These are phyloP conservation scores for Podospora tetraspora DNA, from an alignment of 495 filamentous ascomycete genomes.

Conservation along the genomic window DNA sequence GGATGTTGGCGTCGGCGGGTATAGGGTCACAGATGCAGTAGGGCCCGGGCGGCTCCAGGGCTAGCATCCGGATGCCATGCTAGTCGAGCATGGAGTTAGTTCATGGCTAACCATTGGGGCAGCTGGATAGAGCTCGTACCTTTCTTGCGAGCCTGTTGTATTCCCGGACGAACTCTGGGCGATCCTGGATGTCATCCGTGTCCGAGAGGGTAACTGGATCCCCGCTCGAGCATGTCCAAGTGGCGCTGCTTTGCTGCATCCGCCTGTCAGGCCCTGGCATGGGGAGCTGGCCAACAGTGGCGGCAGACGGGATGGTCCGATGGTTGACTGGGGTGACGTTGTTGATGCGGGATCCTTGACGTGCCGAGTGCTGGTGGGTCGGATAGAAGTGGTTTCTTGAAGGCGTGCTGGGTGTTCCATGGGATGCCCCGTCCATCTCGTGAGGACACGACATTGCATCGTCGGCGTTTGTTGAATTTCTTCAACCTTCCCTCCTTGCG, in stretches of 20 bases:
- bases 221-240: constrained; percentile 43
- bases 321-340: background rate
- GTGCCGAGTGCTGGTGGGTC: background rate
- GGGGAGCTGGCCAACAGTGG: constrained; percentile 23
- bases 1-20: background rate
- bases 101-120: background rate
- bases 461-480: background rate
- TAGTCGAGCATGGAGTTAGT: constrained; percentile 18
- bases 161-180: constrained; percentile 41
- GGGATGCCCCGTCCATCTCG: constrained; percentile 18
- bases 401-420: constrained; percentile 10
- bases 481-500: background rate
- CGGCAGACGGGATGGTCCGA: constrained; percentile 12
- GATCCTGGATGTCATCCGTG: constrained; percentile 38
- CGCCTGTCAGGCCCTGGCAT: constrained; percentile 11
- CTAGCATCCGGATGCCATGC: constrained; percentile 38
- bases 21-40: constrained; percentile 15
- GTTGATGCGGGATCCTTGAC: background rate
- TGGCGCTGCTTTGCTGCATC: constrained; percentile 33
- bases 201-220: constrained; percentile 31
- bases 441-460: constrained; percentile 11
- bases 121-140: constrained; percentile 22
- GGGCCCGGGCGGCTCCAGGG: constrained; percentile 22
- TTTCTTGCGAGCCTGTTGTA: constrained; percentile 53
- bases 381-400: constrained; percentile 13